Evolutionary conservation across 2,329 filamentous ascomycete genomes (phyloP), one percentile per base, ranked within the genome.

Genomic region (Venturia nashicola): DNA sequence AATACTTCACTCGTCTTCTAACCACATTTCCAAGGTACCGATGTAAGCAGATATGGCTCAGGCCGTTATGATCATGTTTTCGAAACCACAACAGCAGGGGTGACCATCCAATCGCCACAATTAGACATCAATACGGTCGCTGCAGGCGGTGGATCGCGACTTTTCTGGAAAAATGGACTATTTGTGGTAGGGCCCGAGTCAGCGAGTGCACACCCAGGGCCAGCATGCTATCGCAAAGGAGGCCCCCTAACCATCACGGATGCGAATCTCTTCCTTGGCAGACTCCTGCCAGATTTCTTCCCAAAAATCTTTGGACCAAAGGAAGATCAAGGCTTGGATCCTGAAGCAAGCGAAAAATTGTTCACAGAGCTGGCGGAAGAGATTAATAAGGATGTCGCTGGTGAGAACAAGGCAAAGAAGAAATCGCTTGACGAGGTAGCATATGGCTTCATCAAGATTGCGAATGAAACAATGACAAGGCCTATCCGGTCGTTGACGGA

Each of bases 61-160:
- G 92, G 92, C 18, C 82, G 90, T 63, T 93, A 96, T 70, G 92
- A 96, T 70, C 92, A 97, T 70, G 91, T 96, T 0, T 96, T 96
- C 68, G 92, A 96, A 75, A 96, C 91, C 0, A 96, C 90, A 0
- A 96, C 91, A 0, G 92, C 92, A 0, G 92, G 92, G n/a, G 90
- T 96, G 0, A 93, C 91, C 0, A 94, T 96, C 36, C 91, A 96
- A 70, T 92, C 89, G 0, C 92, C 92, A 0, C 91, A 96, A 71
- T 82, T 96, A 0, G 91, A 96, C 71, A 96, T 96, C 76, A 96
- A 96, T 74, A 97, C 92, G 0, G 92, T 97, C 0, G 92, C 92
- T 6, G 92, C 92, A 2, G 92, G 92, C 59, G 92, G 92, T 67
- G 91, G 91, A 7, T 93, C 89, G 0, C 81, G 87, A 39, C 79